These are phyloP conservation scores for Phanerochaete carnosa DNA, from an alignment of 768 basidiomycete genomes.

Conservation along the genomic window DNA sequence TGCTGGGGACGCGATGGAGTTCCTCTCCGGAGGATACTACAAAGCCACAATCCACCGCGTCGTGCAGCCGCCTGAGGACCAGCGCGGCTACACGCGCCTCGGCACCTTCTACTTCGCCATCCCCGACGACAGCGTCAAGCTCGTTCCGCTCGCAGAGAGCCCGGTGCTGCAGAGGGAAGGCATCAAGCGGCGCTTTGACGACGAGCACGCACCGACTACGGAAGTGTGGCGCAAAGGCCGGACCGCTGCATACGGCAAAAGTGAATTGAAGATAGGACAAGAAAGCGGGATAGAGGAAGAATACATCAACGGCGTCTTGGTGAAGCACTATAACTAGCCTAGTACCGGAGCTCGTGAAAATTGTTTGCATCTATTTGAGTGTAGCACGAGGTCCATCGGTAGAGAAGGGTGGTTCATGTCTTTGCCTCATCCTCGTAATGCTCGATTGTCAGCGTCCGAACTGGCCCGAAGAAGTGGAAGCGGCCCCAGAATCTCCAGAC, in stretches of 20 bases:
- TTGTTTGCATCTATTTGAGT: background rate
- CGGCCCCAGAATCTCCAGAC: slow-evolving; percentile 50
- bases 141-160: slow-evolving; percentile 44
- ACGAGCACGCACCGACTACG: slow-evolving; percentile 46
- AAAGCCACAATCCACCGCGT: slow-evolving; percentile 60
- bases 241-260: slow-evolving; percentile 50
- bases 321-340: slow-evolving; percentile 52
- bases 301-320: slow-evolving; percentile 48
- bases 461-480: slow-evolving; percentile 40
- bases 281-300: slow-evolving; percentile 52
- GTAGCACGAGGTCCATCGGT: background rate
- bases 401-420: background rate
- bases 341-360: background rate
- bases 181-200: slow-evolving; percentile 34
- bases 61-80: slow-evolving; percentile 54
- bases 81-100: slow-evolving; percentile 45
- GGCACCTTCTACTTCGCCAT: slow-evolving; percentile 58
- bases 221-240: slow-evolving; percentile 50
- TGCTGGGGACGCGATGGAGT: slow-evolving; percentile 56
- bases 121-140: slow-evolving; percentile 46
- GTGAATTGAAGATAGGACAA: slow-evolving; percentile 35
- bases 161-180: slow-evolving; percentile 46
- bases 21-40: slow-evolving; percentile 60
- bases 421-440: slow-evolving; percentile 7
- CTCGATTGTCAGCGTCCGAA: slow-evolving; percentile 31